Evolutionary conservation across 225 moss, liverwort and hornwort genomes (phyloP).

Genomic region (Pseudoscleropodium purum): DNA sequence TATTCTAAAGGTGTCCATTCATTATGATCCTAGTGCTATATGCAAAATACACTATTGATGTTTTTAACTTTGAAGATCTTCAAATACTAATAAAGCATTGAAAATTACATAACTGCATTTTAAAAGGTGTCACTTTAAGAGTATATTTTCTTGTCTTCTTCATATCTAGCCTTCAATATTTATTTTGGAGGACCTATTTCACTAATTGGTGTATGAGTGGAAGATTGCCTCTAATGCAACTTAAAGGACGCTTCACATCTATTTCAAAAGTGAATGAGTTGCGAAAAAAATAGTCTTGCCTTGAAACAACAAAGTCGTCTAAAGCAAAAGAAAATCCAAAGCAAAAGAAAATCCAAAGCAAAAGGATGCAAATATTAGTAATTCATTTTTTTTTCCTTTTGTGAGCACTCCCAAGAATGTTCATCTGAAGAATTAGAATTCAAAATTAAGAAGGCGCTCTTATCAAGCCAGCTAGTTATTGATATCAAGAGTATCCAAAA

Average conservation of each 20-base stretch:
- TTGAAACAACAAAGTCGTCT: background rate
- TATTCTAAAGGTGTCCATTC: background rate
- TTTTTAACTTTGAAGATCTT: background rate
- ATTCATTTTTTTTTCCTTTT: fast-evolving
- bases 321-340: fast-evolving
- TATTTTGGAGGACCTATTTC: background rate
- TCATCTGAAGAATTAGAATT: fast-evolving
- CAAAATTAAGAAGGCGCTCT: background rate
- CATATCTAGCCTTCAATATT: background rate
- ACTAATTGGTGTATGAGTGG: fast-evolving
- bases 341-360: fast-evolving
- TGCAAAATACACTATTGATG: background rate
- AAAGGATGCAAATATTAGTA: too few species aligned
- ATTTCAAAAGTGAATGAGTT: background rate
- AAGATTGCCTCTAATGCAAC: fast-evolving
- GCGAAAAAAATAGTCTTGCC: background rate
- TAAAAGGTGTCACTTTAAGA: fast-evolving
- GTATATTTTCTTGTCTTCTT: background rate
- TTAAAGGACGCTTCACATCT: fast-evolving
- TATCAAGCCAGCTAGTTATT: fast-evolving
- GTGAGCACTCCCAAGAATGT: fast-evolving
- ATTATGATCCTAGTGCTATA: fast-evolving
- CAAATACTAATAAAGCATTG: background rate
- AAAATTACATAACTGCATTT: fast-evolving
- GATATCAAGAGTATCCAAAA: fast-evolving